phyloP scores from a whole-genome alignment of 2,329 filamentous ascomycete genomes.

The Aureobasidium sp. region DNA sequence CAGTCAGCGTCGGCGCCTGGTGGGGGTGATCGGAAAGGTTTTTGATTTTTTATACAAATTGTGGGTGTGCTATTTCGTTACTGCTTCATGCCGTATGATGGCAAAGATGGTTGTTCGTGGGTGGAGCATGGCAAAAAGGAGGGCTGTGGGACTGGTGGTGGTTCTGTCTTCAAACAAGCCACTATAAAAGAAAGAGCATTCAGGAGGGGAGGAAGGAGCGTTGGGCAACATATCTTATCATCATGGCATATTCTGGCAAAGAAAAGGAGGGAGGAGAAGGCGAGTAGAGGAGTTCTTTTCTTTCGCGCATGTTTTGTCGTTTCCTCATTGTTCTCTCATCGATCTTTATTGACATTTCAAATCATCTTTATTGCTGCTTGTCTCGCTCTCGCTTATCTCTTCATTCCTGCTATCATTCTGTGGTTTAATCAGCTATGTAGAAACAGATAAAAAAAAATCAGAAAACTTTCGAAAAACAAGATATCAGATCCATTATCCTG shows the following conservation, averaged over 20 bases:
- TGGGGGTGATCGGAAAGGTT: constrained; percentile 13
- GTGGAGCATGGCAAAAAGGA: not conserved
- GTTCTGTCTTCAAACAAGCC: not conserved
- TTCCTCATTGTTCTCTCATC: not conserved
- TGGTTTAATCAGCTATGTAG: not conserved
- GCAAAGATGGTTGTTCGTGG: constrained; percentile 2
- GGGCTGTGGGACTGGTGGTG: not conserved
- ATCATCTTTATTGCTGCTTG: not conserved
- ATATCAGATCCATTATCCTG: not conserved
- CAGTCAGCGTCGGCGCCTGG: constrained; percentile 15
- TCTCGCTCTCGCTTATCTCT: not conserved
- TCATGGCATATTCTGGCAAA: constrained; percentile 1
- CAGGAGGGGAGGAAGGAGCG: not conserved
- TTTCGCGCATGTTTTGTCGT: not conserved
- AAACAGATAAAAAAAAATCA: not conserved
- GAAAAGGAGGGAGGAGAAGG: not conserved
- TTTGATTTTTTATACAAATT: constrained; percentile 12
- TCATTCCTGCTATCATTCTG: not conserved
- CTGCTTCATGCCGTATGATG: not conserved
- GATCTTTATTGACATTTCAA: not conserved
- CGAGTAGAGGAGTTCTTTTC: constrained; percentile 1
- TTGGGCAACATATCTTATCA: not conserved
- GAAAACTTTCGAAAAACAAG: not conserved
- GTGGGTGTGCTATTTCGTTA: constrained; percentile 1
- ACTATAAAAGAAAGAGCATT: not conserved